phyloP scores from a whole-genome alignment of 2,329 filamentous ascomycete genomes.

The Fusarium palustre region DNA sequence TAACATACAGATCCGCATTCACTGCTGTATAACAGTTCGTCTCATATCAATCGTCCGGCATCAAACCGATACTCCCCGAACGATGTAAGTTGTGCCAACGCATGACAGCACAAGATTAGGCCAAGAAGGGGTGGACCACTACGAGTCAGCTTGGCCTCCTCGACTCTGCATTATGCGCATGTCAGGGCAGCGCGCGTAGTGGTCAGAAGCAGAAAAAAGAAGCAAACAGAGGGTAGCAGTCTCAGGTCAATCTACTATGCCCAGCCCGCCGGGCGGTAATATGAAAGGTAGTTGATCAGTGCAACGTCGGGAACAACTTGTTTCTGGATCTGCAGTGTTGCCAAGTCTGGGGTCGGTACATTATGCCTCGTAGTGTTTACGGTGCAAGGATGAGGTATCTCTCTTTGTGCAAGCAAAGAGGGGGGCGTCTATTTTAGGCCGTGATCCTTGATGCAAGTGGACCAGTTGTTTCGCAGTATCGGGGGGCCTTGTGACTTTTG shows the following conservation, averaged over 20 bases:
- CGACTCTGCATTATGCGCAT: slow-evolving; percentile 10
- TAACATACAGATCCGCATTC: neutral
- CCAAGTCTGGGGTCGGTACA: neutral
- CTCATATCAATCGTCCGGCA: slow-evolving; percentile 1
- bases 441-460: slow-evolving; percentile 1
- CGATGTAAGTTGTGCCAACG: slow-evolving; percentile 16
- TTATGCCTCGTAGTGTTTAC: neutral
- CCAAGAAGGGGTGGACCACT: neutral
- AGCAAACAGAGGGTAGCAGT: neutral
- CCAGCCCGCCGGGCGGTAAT: neutral
- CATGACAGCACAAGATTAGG: slow-evolving; percentile 25
- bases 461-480: neutral
- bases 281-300: neutral
- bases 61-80: slow-evolving; percentile 35
- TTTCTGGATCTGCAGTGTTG: too few species aligned
- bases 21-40: neutral
- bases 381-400: neutral
- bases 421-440: neutral
- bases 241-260: neutral
- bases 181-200: slow-evolving; percentile 4
- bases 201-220: neutral
- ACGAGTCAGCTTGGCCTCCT: neutral
- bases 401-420: neutral
- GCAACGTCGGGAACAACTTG: neutral
- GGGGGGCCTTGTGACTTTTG: neutral